phyloP scores from a whole-genome alignment of 805 yeast species.

The Kockiozyma suomiensis region DNA sequence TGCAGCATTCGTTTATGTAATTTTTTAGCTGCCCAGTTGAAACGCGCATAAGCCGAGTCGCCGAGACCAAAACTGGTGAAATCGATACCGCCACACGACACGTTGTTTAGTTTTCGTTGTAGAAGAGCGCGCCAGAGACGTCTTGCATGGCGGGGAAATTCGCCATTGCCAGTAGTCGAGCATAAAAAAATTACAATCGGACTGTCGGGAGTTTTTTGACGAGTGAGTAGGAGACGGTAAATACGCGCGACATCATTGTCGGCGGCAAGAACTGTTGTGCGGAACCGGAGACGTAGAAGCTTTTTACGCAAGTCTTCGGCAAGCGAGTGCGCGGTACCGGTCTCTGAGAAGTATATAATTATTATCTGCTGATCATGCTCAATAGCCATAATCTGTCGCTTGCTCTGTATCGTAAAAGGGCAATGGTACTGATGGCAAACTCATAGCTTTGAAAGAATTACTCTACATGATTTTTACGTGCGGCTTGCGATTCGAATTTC shows the following conservation, averaged over 20 bases:
- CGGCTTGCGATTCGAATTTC: neutral
- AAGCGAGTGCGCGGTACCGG: slow-evolving; percentile 87
- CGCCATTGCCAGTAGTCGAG: slow-evolving; percentile 96
- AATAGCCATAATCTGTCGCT: neutral
- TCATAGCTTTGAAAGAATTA: too few species aligned
- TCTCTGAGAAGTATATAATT: slow-evolving; percentile 86
- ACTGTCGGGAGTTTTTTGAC: slow-evolving; percentile 45
- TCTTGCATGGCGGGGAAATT: slow-evolving; percentile 74
- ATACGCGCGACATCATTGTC: slow-evolving; percentile 51
- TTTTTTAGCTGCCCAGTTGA: slow-evolving; percentile 84
- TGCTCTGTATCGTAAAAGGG: too few species aligned
- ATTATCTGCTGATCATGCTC: slow-evolving; percentile 46
- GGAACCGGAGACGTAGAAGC: slow-evolving; percentile 57
- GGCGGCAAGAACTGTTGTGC: slow-evolving; percentile 53
- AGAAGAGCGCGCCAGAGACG: slow-evolving; percentile 76
- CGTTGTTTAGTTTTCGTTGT: slow-evolving; percentile 62
- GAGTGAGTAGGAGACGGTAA: neutral
- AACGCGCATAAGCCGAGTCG: slow-evolving; percentile 87
- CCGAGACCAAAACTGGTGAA: slow-evolving; percentile 88
- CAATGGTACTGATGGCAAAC: too few species aligned
- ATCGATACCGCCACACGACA: slow-evolving; percentile 60
- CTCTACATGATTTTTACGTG: neutral
- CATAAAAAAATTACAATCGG: slow-evolving; percentile 60
- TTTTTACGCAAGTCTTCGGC: slow-evolving; percentile 64
- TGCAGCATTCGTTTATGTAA: slow-evolving; percentile 76